Conservation (phyloP, 2,329 filamentous ascomycete species). For the Fusarium tricinctum region DNA sequence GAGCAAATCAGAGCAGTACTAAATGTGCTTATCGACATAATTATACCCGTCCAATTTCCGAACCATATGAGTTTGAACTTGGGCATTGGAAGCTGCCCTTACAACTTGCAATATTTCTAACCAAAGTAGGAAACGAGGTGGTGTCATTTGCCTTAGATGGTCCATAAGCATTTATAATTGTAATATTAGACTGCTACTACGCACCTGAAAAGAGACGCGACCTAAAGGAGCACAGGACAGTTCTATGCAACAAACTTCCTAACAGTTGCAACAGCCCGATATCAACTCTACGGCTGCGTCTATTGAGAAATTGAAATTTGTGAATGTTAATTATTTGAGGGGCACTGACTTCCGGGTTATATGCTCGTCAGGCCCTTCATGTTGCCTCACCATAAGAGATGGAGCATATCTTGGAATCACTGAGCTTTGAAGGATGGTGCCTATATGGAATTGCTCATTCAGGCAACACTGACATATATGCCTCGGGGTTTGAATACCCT, state of each 20-base stretch:
- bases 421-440: neutral
- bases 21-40: conserved; percentile 31
- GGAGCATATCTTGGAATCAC: neutral
- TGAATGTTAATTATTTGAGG: no score
- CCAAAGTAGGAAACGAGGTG: neutral
- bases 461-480: neutral
- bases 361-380: no score
- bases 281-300: no score
- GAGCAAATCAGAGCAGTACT: conserved; percentile 32
- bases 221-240: no score
- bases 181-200: neutral
- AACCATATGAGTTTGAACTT: neutral
- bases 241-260: no score
- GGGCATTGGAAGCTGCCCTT: neutral
- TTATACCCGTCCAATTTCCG: conserved; percentile 28
- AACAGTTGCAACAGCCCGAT: no score
- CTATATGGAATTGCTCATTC: neutral
- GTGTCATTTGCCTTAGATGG: neutral
- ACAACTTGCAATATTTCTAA: neutral
- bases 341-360: no score
- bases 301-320: no score
- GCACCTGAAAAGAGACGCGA: no score
- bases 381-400: no score
- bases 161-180: neutral
- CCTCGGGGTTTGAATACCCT: conserved; percentile 13